A percentile compares a stretch with the other conserved stretches of the same genome.
Conservation (phyloP, 306 rosid genomes). For the Rubus idaeus region DNA sequence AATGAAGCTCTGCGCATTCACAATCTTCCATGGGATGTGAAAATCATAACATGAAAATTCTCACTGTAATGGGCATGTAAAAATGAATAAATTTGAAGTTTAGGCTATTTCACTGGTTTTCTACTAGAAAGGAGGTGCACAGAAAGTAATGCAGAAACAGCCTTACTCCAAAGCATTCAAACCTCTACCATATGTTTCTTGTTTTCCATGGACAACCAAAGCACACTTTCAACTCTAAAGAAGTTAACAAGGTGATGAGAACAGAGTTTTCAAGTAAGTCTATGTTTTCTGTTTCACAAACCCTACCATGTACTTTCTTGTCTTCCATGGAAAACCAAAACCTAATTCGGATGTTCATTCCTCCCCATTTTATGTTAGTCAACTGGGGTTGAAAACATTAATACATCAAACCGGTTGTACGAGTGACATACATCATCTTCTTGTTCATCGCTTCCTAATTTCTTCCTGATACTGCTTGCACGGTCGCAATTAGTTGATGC, state of each 20-base stretch:
- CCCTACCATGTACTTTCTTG: background rate
- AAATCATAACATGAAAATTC: too few species aligned
- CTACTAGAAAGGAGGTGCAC: too few species aligned
- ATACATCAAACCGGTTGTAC: background rate
- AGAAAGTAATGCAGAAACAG: too few species aligned
- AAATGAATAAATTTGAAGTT: too few species aligned
- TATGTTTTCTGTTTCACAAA: background rate
- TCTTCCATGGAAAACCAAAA: background rate
- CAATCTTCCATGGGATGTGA: too few species aligned
- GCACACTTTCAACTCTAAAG: background rate
- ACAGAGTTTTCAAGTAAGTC: too few species aligned
- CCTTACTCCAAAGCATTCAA: too few species aligned
- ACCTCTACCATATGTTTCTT: background rate
- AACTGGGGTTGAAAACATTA: background rate
- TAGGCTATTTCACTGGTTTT: too few species aligned
- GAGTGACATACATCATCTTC: background rate
- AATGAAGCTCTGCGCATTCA: too few species aligned
- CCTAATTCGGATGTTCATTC: background rate
- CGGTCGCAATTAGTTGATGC: slow-evolving; percentile 75
- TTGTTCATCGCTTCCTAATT: slow-evolving; percentile 33
- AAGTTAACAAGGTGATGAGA: background rate
- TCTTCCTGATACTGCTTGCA: slow-evolving; percentile 53
- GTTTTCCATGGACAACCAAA: background rate
- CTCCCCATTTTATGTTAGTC: background rate
- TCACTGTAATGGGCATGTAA: too few species aligned